Conservation (phyloP, 345 rosid species). For the Acer yangbiense region DNA sequence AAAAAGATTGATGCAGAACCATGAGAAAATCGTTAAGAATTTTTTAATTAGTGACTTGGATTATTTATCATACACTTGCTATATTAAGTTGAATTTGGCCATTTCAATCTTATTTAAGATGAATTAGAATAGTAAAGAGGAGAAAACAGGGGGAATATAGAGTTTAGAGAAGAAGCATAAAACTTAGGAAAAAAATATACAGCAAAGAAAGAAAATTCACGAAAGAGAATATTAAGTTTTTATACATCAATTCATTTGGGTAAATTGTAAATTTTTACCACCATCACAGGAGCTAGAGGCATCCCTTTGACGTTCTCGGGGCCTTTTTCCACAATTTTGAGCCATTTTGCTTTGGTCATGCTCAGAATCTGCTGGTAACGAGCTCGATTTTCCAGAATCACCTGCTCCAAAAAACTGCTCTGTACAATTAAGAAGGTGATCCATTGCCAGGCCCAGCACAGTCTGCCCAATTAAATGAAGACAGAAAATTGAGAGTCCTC, state of each 20-base stretch:
- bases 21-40: too few species aligned
- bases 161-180: too few species aligned
- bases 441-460: constrained; percentile 53
- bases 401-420: constrained; percentile 54
- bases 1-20: background rate
- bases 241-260: background rate
- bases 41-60: too few species aligned
- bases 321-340: constrained; percentile 24
- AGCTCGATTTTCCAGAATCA: constrained; percentile 26
- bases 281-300: constrained; percentile 29
- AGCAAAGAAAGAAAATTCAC: too few species aligned
- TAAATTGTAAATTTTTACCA: constrained; percentile 35
- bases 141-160: too few species aligned
- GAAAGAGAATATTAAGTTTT: too few species aligned
- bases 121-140: too few species aligned
- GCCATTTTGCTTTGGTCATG: constrained; percentile 24
- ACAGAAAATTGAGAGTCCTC: background rate
- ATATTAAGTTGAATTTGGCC: too few species aligned
- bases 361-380: constrained; percentile 26
- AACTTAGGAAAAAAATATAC: too few species aligned
- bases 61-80: too few species aligned
- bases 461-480: constrained; percentile 33
- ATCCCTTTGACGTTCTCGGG: constrained; percentile 29
- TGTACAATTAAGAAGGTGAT: constrained; percentile 65
- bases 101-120: too few species aligned